Conservation (phyloP, 805 yeast genomes). For the Nakazawaea ernobii region DNA sequence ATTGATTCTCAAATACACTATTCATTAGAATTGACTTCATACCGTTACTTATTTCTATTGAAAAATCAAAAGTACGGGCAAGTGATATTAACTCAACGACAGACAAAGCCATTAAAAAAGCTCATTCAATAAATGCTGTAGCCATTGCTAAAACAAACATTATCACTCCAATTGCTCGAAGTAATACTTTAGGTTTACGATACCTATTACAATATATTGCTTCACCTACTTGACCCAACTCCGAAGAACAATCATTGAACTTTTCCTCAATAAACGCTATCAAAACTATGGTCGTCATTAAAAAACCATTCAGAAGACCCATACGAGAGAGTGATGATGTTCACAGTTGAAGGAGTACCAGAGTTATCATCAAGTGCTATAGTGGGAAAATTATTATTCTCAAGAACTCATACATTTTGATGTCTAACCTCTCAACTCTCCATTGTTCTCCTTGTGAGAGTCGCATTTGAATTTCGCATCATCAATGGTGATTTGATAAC, state of each 20-base stretch:
- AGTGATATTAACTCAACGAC: background rate
- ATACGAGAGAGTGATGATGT: no score
- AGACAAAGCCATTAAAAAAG: background rate
- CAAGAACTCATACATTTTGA: no score
- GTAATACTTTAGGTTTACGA: no score
- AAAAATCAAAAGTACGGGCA: slow-evolving; percentile 32
- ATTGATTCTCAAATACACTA: slow-evolving; percentile 65
- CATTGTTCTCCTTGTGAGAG: slow-evolving; percentile 25
- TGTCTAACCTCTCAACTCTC: no score
- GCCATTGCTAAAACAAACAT: no score
- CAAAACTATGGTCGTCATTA: slow-evolving; percentile 59
- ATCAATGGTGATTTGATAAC: no score
- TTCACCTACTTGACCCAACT: no score
- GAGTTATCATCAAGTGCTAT: slow-evolving; percentile 34
- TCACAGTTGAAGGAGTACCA: slow-evolving; percentile 26
- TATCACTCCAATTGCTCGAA: no score
- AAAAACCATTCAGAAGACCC: no score
- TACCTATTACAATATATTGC: no score
- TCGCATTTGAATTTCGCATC: slow-evolving; percentile 24
- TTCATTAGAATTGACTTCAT: slow-evolving; percentile 66
- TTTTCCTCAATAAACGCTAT: slow-evolving; percentile 57
- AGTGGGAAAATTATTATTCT: no score
- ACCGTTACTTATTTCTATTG: slow-evolving; percentile 33
- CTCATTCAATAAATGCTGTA: background rate
- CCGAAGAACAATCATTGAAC: slow-evolving; percentile 19